A percentile compares a stretch with the other conserved stretches of the same genome.
Evolutionary conservation across 192 early-diverging fungal species (phyloP).

Genomic region (Phlyctochytrium planicorne): DNA sequence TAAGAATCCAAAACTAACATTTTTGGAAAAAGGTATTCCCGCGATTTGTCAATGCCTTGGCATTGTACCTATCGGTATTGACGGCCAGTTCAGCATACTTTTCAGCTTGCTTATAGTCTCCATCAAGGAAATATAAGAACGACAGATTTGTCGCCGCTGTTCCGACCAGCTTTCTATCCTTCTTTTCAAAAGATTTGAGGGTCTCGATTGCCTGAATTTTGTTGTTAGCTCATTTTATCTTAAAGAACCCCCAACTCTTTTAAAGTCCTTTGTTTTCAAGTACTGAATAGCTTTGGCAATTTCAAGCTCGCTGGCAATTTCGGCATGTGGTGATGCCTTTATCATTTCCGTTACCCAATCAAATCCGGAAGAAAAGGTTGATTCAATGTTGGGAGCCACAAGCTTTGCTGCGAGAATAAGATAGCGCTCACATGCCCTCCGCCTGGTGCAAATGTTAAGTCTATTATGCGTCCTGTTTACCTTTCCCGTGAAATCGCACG

Average conservation of each 20-base stretch:
- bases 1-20: constrained; percentile 16
- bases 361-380: constrained; percentile 41
- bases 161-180: constrained; percentile 51
- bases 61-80: constrained; percentile 54
- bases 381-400: constrained; percentile 51
- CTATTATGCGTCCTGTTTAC: too few relatives aligned
- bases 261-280: constrained; percentile 53
- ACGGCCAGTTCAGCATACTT: constrained; percentile 58
- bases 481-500: constrained; percentile 52
- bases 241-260: constrained; percentile 23
- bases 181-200: constrained; percentile 56
- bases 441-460: neutral
- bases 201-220: constrained; percentile 56
- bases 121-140: constrained; percentile 59
- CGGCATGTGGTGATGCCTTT: constrained; percentile 46
- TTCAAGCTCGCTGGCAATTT: constrained; percentile 55
- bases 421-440: constrained; percentile 38
- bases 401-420: constrained; percentile 56
- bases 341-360: constrained; percentile 57
- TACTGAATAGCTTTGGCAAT: constrained; percentile 62
- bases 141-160: constrained; percentile 61
- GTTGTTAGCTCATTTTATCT: neutral
- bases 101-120: constrained; percentile 52
- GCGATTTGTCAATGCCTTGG: constrained; percentile 56
- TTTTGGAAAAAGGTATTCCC: constrained; percentile 45